A percentile compares a stretch with the other conserved stretches of the same genome.
Evolutionary conservation across 371 early-diverging fungal genomes (phyloP).

Genomic region (Conidiobolus coronatus): DNA sequence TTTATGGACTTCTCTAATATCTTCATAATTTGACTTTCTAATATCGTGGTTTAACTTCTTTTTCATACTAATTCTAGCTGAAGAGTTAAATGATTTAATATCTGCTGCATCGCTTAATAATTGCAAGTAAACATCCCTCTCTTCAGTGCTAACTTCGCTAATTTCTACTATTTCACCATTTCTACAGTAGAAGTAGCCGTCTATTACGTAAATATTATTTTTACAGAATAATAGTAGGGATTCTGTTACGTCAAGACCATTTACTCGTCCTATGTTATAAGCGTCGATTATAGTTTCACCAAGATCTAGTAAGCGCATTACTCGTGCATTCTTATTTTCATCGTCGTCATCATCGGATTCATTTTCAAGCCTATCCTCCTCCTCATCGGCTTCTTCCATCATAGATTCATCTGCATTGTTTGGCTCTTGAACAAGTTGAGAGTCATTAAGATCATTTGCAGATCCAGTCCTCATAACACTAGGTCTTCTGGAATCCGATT

Average conservation of each 20-base stretch:
- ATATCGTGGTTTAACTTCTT: slow-evolving; percentile 6
- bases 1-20: slow-evolving; percentile 49
- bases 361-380: slow-evolving; percentile 12
- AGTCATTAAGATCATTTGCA: neutral
- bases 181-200: slow-evolving; percentile 39
- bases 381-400: neutral
- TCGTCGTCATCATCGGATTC: slow-evolving; percentile 30
- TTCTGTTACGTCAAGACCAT: slow-evolving; percentile 36
- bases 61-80: slow-evolving; percentile 32
- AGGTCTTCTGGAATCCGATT: too few species aligned
- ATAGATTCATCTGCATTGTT: neutral
- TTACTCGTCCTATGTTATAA: slow-evolving; percentile 44
- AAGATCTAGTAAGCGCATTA: slow-evolving; percentile 37
- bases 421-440: neutral
- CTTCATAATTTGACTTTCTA: slow-evolving; percentile 9
- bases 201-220: slow-evolving; percentile 45
- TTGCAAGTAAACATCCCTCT: slow-evolving; percentile 39
- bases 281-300: slow-evolving; percentile 47
- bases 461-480: too few species aligned
- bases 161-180: slow-evolving; percentile 59
- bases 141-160: slow-evolving; percentile 37
- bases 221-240: slow-evolving; percentile 44
- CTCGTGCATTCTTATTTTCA: slow-evolving; percentile 48
- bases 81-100: slow-evolving; percentile 20
- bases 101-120: slow-evolving; percentile 30